Evolutionary conservation across 2,329 filamentous ascomycete species (phyloP).

Genomic region (Aspergillus sp.): DNA sequence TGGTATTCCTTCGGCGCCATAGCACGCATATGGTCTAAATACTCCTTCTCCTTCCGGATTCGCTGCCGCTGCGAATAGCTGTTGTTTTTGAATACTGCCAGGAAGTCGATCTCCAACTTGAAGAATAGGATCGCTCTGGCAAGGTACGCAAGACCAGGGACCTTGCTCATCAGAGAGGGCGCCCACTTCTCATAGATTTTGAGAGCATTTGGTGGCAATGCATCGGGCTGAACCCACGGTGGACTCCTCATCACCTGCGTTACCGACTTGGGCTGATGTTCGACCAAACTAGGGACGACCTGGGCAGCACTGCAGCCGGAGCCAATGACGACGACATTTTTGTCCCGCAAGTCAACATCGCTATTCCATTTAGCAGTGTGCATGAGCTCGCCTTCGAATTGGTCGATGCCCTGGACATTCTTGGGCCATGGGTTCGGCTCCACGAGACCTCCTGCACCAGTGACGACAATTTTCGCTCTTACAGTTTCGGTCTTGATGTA

Average conservation of each 20-base stretch:
- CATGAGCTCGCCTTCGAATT: slow-evolving; percentile 48
- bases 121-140: slow-evolving; percentile 40
- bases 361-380: slow-evolving; percentile 52
- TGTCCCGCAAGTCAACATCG: slow-evolving; percentile 45
- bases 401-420: slow-evolving; percentile 45
- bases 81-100: slow-evolving; percentile 36
- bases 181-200: slow-evolving; percentile 42
- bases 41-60: slow-evolving; percentile 34
- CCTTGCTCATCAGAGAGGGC: slow-evolving; percentile 36
- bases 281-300: slow-evolving; percentile 44
- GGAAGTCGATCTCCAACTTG: slow-evolving; percentile 29
- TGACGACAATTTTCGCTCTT: slow-evolving; percentile 48
- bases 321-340: slow-evolving; percentile 51
- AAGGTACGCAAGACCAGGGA: slow-evolving; percentile 46
- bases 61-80: slow-evolving; percentile 31
- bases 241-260: slow-evolving; percentile 53
- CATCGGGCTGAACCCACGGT: slow-evolving; percentile 46
- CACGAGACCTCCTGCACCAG: slow-evolving; percentile 48
- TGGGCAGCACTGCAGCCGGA: slow-evolving; percentile 53
- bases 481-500: slow-evolving; percentile 46
- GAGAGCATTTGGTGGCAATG: slow-evolving; percentile 29
- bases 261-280: slow-evolving; percentile 47
- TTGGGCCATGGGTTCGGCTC: slow-evolving; percentile 47
- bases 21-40: slow-evolving; percentile 40
- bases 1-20: slow-evolving; percentile 53